Evolutionary conservation across 768 basidiomycete genomes (phyloP), one percentile per base, ranked within the genome.

Genomic region (Russula emetica): DNA sequence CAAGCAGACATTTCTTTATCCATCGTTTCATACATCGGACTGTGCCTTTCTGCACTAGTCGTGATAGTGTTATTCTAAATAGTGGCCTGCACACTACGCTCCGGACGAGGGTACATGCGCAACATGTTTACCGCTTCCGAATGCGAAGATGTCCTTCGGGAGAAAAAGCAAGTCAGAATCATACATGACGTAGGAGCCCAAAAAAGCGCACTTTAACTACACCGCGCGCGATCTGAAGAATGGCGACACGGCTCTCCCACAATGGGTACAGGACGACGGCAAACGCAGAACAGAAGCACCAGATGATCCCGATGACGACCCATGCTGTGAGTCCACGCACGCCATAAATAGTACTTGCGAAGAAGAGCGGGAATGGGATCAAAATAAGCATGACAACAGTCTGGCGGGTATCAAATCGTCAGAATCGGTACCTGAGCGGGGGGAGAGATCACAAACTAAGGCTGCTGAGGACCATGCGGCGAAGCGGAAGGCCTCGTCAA

Each of bases 301-400:
- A 97, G 40, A 87, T 76, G 63, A 97, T 86, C 2, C 90, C 88
- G 61, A 95, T 77, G 49, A 83, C 75, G 9, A 96, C 87, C 93
- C 93, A 97, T 0, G 82, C 87, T 0, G 84, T 82, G 62, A 92
- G 79, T 6, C 88, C 90, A 11, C 74, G 68, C 45, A 82, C 78
- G 26, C 82, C 80, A 65, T 84, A 94, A 26, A 94, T 76, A 34
- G 89, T 87, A 47, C 82, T 80, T 0, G 91, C 86, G 72, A 89
- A 90, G 79, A 96, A 96, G 9, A 95, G 78, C 2, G 93, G 93
- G 1, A 97, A 74, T 0, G 94, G 95, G 58, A 97, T 84, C 60
- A 92, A 58, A 68, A 93, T 75, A 68, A 92, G 80, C 70, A 92
- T 76, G 6, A 91, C 71, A 32, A 87, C 53, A 56, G 83, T 79